Base-by-base conservation (phyloP, 805 yeast genomes). In the Pichia rugopelliculosa region DNA sequence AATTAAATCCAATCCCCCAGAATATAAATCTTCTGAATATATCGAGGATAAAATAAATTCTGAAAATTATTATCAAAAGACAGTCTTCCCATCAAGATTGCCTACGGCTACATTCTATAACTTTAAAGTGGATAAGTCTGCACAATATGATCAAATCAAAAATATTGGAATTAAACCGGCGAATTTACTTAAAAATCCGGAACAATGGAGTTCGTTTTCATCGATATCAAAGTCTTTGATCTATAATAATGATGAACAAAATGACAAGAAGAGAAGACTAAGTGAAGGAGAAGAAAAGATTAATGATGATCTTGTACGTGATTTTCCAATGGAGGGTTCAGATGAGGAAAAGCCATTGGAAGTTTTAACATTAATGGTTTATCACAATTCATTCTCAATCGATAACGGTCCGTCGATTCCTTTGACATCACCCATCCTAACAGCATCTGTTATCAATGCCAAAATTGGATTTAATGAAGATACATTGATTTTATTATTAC, bases 381-480 rank as follows among this genome's bases (percentile, higher is more conserved):
- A 53, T 11, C 42, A 50, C 21, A 60, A 59, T 4, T 61, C 67
- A 6, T 53, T 62, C 20, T 48, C 56, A 6, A 54, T 62, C 3
- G 52, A 55, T 39, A 50, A 56, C 23, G 47, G 50, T 13, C 56
- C 53, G 15, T 45, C 41, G 13, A 45, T 53, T 18, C 37, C 51
- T 11, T 53, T 63, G 11, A 58, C 57, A 38, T 49, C 55, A 1
- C 38, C 51, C 0, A 59, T 64, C 13, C 18, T 59, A 47, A 49
- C 56, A 23, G 58, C 65, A 3, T 51, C 57, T 12, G 54, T 61
- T 6, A 45, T 64, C 1, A 58, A 56, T 9, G 58, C 61, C 1
- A 55, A 53, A 20, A 48, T 43, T 12, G 41, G 45, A 8, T 53
- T 61, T 6, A 39, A 47, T 17, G 66, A 60, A 45, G 69, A 66